A percentile compares a stretch with the other conserved stretches of the same genome.
phyloP scores from a whole-genome alignment of 371 early-diverging fungal genomes.

The Mortierella sp. region DNA sequence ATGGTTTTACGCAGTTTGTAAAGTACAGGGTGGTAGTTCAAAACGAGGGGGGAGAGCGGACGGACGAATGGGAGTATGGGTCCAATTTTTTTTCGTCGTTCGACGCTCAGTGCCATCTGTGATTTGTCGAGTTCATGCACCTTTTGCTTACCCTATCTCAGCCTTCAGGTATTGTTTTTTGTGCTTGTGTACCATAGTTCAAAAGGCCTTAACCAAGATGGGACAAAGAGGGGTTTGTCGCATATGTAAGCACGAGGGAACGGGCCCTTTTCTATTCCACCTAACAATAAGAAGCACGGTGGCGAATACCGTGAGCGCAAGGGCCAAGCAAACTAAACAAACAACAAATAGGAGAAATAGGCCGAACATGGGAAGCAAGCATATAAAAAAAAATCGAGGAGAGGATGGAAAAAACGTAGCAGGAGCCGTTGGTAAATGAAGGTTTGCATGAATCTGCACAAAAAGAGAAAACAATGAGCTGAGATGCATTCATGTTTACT shows the following conservation, averaged over 20 bases:
- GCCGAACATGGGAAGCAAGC: too few relatives aligned
- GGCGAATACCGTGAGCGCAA: not conserved
- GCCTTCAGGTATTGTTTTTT: not conserved
- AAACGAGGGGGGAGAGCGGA: not conserved
- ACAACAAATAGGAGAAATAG: not conserved
- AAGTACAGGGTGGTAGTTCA: not conserved
- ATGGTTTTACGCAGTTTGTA: not conserved
- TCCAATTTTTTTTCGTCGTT: not conserved
- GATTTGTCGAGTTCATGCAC: not conserved
- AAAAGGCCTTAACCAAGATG: not conserved
- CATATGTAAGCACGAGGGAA: too few relatives aligned
- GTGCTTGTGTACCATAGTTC: not conserved
- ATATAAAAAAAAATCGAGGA: not conserved
- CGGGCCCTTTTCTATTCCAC: too few relatives aligned
- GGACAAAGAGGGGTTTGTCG: not conserved
- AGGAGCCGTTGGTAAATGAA: not conserved
- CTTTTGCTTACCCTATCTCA: not conserved
- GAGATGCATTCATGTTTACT: not conserved
- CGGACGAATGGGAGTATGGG: not conserved
- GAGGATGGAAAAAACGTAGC: not conserved
- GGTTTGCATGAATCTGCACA: not conserved
- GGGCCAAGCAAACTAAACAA: not conserved
- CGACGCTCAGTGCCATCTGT: not conserved
- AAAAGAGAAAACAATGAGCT: not conserved
- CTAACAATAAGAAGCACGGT: too few relatives aligned